A percentile compares a stretch with the other conserved stretches of the same genome.
Conservation (phyloP, 441 rosid genomes). For the Hura crepitans region DNA sequence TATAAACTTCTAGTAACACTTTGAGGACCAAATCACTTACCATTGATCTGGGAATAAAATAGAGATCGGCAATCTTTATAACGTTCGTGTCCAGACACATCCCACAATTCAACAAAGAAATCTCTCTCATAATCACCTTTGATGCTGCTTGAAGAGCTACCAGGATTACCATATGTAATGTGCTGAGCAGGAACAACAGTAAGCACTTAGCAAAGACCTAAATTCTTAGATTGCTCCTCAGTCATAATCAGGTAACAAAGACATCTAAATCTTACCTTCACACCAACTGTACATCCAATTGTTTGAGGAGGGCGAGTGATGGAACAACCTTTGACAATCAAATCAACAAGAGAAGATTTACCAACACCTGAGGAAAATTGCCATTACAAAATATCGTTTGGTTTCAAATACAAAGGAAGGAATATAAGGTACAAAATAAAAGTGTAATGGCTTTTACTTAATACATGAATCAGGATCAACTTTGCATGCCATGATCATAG, state of each 20-base stretch:
- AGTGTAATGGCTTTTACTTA: not conserved
- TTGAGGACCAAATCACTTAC: conserved; percentile 33
- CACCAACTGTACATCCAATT: conserved; percentile 89
- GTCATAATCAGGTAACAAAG: not conserved
- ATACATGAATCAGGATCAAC: not conserved
- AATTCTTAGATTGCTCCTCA: conserved; percentile 20
- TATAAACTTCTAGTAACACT: not conserved
- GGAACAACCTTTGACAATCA: conserved; percentile 74
- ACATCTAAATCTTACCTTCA: conserved; percentile 54
- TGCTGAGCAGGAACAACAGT: conserved; percentile 44
- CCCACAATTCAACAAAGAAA: conserved; percentile 98
- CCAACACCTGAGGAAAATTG: conserved; percentile 64
- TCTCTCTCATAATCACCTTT: conserved; percentile 90
- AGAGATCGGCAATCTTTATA: conserved; percentile 92
- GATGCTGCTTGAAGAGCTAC: conserved; percentile 87
- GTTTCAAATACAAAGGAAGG: not conserved
- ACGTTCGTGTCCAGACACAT: conserved; percentile 93
- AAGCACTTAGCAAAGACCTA: conserved; percentile 21
- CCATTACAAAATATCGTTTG: conserved; percentile 16
- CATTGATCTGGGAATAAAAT: conserved; percentile 93
- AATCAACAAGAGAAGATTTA: conserved; percentile 87
- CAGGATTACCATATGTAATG: conserved; percentile 60
- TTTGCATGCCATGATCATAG: not conserved
- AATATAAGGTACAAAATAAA: not conserved
- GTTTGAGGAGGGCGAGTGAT: conserved; percentile 75